Conservation (phyloP, 495 filamentous ascomycete genomes). For the Terfezia claveryi region DNA sequence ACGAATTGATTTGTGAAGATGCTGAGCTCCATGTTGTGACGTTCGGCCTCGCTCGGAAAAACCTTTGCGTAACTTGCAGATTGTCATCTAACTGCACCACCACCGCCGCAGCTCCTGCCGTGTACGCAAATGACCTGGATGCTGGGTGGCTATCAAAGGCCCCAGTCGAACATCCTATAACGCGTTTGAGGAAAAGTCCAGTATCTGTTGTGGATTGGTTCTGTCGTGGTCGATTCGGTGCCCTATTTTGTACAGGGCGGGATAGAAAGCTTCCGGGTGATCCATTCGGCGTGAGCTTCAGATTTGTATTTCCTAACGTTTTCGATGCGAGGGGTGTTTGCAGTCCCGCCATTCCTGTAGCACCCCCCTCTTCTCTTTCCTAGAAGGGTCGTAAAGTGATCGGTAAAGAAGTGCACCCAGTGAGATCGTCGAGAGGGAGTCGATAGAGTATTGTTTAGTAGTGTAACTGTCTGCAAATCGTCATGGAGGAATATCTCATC, state of each 20-base stretch:
- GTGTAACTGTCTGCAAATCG: too few species aligned
- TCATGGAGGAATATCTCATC: too few species aligned
- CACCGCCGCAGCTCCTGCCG: conserved; percentile 81
- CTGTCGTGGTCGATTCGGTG: conserved; percentile 11
- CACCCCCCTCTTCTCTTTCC: background rate
- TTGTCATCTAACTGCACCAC: conserved; percentile 61
- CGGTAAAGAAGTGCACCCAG: too few species aligned
- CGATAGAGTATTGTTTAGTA: too few species aligned
- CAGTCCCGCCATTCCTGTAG: background rate
- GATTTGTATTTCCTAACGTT: background rate
- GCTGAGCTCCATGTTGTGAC: conserved; percentile 36
- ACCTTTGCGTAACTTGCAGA: conserved; percentile 51
- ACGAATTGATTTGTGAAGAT: conserved; percentile 22
- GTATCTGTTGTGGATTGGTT: conserved; percentile 20
- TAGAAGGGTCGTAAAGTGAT: too few species aligned
- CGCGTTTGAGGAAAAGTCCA: conserved; percentile 49
- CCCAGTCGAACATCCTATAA: conserved; percentile 64
- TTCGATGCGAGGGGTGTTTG: background rate
- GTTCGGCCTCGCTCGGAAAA: conserved; percentile 71
- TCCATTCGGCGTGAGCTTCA: background rate
- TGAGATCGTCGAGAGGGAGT: too few species aligned
- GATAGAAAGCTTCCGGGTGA: background rate
- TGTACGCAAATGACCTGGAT: conserved; percentile 56
- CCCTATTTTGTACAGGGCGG: background rate
- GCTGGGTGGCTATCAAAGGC: conserved; percentile 64